phyloP scores from a whole-genome alignment of 1,284 basidiomycete genomes.

The Sporisorium graminicola region DNA sequence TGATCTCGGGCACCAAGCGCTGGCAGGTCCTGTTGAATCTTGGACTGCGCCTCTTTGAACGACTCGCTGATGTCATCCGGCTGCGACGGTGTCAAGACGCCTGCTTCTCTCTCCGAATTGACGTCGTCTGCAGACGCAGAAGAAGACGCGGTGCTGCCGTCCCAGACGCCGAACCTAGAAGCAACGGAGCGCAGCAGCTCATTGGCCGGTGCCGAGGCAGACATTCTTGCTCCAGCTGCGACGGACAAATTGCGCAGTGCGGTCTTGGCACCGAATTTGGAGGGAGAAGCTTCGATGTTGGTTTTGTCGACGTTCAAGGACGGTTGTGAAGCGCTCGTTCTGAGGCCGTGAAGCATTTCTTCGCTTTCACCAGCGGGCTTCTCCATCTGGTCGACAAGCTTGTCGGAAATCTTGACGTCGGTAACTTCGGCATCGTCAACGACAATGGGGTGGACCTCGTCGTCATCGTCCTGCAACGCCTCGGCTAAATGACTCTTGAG shows the following conservation, averaged over 20 bases:
- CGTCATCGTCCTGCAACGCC: conserved; percentile 22
- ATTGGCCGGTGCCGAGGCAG: conserved; percentile 40
- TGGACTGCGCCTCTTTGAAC: conserved; percentile 53
- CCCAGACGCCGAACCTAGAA: conserved; percentile 40
- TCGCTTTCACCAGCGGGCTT: neutral
- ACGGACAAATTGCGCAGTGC: conserved; percentile 36
- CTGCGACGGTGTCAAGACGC: conserved; percentile 27
- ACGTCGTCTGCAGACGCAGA: conserved; percentile 11
- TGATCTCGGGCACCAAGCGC: conserved; percentile 7
- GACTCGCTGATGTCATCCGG: conserved; percentile 43
- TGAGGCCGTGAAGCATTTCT: conserved; percentile 11
- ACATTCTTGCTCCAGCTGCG: conserved; percentile 27
- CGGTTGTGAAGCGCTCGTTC: conserved; percentile 30
- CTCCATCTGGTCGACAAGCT: neutral
- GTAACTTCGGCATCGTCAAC: conserved; percentile 43
- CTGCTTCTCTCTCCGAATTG: conserved; percentile 19
- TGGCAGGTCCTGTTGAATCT: conserved; percentile 35
- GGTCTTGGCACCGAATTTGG: conserved; percentile 27
- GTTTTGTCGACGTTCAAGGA: conserved; percentile 44
- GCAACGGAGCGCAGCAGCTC: conserved; percentile 52
- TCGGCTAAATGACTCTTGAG: conserved; percentile 31
- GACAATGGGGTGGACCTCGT: conserved; percentile 19
- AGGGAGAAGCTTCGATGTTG: conserved; percentile 23
- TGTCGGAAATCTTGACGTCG: conserved; percentile 29
- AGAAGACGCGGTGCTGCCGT: conserved; percentile 9